Evolutionary conservation across 2,329 filamentous ascomycete genomes (phyloP), one percentile per base, ranked within the genome.

Genomic region (Talaromyces sp.): DNA sequence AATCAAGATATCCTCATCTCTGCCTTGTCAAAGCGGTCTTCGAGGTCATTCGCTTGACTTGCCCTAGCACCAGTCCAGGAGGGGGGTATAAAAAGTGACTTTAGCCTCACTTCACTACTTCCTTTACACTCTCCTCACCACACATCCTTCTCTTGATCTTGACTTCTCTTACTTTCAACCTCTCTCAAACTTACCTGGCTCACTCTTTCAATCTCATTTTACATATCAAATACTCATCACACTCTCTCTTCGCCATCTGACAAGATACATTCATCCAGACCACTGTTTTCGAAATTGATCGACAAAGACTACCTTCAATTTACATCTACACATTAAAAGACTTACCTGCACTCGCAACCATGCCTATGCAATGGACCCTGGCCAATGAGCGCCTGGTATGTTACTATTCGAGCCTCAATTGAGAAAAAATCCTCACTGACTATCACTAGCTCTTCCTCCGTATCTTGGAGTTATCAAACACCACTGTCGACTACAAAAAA

Each of bases 341-440:
- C 5, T 25, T 5, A 31, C 11, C 15, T 15, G 19, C 25, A 7
- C 3, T 31, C 10, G 31, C 15, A 17, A 55, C 36, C 10, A 59
- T 59, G 57, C 57, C 57, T 17, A 56, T 59, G 10, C 45, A 37
- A 5, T 59, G 57, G 57, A 52, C 43, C 1, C 17, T 41, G 2
- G 9, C 28, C 1, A 59, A 59, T 8, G 52, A 59, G 19, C 52
- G 45, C 13, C 25, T 59, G 13, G 57, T 59, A 45, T 15, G 52
- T 48, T n/a, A 2, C n/a, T 25, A 15, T 33, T 28, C 35, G 15
- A 28, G 9, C 17, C 19, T 19, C 5, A 6, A 21, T 35, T 19
- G 4, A 7, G n/a, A 2, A 9, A 43, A 2, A 21, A 39, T 21
- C 4, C 9, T 37, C 33, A 31, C 53, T 54, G 25, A 36, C 19